Conservation (phyloP, 2,329 filamentous ascomycete species). For the Aureobasidium subglaciale region DNA sequence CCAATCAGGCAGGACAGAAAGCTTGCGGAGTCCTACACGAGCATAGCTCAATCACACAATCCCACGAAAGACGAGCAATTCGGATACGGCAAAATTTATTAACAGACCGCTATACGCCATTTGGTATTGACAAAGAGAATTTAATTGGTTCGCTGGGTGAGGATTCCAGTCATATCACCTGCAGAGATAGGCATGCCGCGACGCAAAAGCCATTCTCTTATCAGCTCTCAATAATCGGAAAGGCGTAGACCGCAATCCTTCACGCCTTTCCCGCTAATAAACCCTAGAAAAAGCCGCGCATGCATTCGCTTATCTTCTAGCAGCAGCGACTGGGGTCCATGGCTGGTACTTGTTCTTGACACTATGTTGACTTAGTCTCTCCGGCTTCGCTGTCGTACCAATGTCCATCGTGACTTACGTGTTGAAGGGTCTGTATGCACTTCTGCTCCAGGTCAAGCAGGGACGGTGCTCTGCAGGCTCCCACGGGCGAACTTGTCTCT, state of each 20-base stretch:
- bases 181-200: constrained; percentile 1
- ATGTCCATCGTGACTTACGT: constrained; percentile 61
- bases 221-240: not conserved
- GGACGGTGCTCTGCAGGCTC: constrained; percentile 66
- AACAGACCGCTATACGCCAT: constrained; percentile 9
- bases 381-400: not conserved
- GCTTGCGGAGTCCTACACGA: constrained; percentile 13
- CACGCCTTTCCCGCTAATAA: not conserved
- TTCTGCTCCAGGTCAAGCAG: constrained; percentile 67
- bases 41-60: constrained; percentile 3
- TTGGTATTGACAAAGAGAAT: constrained; percentile 13
- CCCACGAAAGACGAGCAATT: not conserved
- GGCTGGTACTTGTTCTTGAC: constrained; percentile 44
- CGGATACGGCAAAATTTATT: not conserved
- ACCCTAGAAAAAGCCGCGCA: constrained; percentile 1
- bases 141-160: constrained; percentile 6
- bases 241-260: constrained; percentile 3
- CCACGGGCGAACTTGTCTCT: constrained; percentile 63
- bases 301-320: constrained; percentile 24
- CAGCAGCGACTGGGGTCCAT: constrained; percentile 42
- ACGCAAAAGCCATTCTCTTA: not conserved
- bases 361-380: constrained; percentile 24
- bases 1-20: constrained; percentile 20
- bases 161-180: constrained; percentile 1
- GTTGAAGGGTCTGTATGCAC: constrained; percentile 86